Conservation (phyloP, 441 rosid genomes). For the Erodium texanum region DNA sequence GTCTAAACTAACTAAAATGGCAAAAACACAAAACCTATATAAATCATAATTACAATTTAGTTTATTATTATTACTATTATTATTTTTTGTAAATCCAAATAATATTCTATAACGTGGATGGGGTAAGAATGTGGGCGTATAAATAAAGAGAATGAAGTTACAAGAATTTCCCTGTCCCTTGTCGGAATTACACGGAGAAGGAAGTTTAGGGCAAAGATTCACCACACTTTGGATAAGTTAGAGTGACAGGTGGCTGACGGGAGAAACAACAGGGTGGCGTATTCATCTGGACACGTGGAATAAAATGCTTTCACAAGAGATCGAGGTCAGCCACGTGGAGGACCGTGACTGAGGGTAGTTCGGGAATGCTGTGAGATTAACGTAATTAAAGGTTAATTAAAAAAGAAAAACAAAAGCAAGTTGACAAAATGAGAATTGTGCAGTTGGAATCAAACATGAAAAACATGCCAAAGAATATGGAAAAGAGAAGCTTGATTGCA, state of each 20-base stretch:
- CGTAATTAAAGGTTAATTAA: background rate
- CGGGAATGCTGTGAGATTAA: background rate
- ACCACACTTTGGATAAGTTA: slow-evolving; percentile 10
- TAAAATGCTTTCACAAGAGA: background rate
- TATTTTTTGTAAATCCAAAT: no score
- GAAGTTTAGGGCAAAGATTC: background rate
- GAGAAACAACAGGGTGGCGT: background rate
- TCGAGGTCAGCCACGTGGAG: background rate
- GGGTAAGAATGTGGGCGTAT: no score
- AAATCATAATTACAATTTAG: no score
- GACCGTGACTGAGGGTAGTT: background rate
- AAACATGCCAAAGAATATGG: background rate
- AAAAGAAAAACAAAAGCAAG: background rate
- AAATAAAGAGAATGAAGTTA: no score
- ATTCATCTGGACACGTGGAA: background rate
- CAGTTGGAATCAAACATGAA: background rate
- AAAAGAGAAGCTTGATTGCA: background rate
- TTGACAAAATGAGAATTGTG: background rate
- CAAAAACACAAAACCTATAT: no score
- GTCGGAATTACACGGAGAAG: background rate
- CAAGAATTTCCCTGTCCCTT: background rate
- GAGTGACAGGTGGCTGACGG: background rate
- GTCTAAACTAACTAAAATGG: no score
- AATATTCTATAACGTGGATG: no score
- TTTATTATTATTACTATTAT: no score